These are phyloP conservation scores for Adansonia grandidieri DNA, from an alignment of 441 rosid genomes.

Conservation along the genomic window DNA sequence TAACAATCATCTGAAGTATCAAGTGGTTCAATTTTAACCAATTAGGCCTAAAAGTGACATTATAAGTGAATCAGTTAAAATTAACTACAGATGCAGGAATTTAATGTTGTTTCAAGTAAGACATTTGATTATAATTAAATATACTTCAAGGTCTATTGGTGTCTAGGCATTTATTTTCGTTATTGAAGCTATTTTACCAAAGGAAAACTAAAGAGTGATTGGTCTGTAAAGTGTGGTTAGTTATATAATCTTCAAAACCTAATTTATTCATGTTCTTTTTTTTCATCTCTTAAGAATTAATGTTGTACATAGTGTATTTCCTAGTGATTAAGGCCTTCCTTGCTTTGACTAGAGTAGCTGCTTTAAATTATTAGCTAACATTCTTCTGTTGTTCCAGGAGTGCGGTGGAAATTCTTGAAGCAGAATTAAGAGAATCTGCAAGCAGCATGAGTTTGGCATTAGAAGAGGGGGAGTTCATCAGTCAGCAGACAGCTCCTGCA, in stretches of 20 bases:
- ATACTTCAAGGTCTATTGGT: background rate
- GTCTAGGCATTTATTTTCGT: background rate
- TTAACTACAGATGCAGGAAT: background rate
- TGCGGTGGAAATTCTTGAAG: constrained; percentile 80
- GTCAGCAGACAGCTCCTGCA: constrained; percentile 35
- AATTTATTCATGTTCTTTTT: background rate
- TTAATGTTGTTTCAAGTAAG: background rate
- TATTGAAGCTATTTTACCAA: background rate
- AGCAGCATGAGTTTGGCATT: constrained; percentile 30
- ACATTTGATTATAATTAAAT: background rate
- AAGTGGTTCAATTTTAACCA: background rate
- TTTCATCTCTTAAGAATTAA: background rate
- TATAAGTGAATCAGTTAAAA: background rate
- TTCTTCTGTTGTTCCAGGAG: constrained; percentile 52
- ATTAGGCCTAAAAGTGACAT: background rate
- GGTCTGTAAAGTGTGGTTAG: background rate
- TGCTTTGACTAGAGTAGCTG: constrained; percentile 13
- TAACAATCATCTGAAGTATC: background rate
- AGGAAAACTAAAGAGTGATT: background rate
- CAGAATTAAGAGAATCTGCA: constrained; percentile 55
- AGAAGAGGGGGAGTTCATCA: constrained; percentile 28
- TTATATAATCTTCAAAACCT: background rate
- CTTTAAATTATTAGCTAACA: constrained; percentile 12
- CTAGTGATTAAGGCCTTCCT: background rate
- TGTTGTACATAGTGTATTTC: background rate